Evolutionary conservation across 1,284 basidiomycete species (phyloP).

Genomic region (Papiliotrema laurentii): DNA sequence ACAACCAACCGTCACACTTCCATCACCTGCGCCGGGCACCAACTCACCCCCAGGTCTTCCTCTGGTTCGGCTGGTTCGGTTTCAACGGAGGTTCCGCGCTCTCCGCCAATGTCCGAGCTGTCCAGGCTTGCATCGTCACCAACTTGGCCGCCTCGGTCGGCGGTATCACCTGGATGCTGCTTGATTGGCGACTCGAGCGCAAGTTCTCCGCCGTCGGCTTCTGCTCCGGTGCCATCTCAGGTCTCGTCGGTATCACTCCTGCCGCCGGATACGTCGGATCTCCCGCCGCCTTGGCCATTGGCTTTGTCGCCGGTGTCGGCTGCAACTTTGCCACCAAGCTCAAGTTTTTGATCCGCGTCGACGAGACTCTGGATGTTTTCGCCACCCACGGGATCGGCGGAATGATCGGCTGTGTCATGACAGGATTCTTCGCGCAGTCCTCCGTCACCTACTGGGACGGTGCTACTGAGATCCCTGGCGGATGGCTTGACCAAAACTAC

Average conservation of each 20-base stretch:
- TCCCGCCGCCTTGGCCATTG: conserved; percentile 74
- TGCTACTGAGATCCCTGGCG: conserved; percentile 65
- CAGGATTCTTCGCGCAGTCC: conserved; percentile 81
- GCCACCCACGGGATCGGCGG: conserved; percentile 87
- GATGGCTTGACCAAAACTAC: conserved; percentile 76
- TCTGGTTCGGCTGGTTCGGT: conserved; percentile 99
- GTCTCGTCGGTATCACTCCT: conserved; percentile 80
- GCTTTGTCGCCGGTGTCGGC: conserved; percentile 72
- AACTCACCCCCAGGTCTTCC: no score
- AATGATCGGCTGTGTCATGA: conserved; percentile 62
- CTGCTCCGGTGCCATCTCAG: conserved; percentile 89
- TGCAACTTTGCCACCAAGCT: conserved; percentile 95
- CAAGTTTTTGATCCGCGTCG: conserved; percentile 63
- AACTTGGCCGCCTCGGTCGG: conserved; percentile 81
- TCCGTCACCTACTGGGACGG: conserved; percentile 83
- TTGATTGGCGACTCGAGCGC: conserved; percentile 86
- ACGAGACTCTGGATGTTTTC: conserved; percentile 69
- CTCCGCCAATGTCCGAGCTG: conserved; percentile 79
- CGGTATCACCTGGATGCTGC: conserved; percentile 91
- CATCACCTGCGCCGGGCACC: no score
- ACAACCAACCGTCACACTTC: no score
- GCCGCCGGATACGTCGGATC: conserved; percentile 84
- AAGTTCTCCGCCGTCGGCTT: conserved; percentile 94
- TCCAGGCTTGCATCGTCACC: conserved; percentile 87
- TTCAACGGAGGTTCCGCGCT: conserved; percentile 70